Conservation (phyloP, 352 stramenopile genomes). For the Globisporangium solare region DNA sequence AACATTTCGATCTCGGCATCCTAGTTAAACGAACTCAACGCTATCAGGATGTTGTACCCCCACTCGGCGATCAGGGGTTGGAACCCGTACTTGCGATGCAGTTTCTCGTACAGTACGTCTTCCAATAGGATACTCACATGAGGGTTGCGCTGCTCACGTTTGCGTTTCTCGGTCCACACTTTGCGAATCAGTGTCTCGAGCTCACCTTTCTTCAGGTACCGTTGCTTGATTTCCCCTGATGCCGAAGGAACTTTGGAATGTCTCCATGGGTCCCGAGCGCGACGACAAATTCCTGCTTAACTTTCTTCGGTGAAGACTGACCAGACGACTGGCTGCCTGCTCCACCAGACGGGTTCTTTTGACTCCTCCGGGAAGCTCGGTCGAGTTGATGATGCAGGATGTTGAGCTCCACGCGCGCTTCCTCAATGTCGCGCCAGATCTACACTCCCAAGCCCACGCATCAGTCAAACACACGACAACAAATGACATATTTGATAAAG, state of each 20-base stretch:
- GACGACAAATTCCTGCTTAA: conserved; percentile 60
- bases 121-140: conserved; percentile 41
- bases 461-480: background rate
- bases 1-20: conserved; percentile 81
- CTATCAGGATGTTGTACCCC: conserved; percentile 82
- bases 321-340: conserved; percentile 8
- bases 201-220: conserved; percentile 59
- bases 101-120: conserved; percentile 68
- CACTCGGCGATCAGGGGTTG: conserved; percentile 79
- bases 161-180: conserved; percentile 72
- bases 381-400: conserved; percentile 70
- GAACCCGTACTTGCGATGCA: conserved; percentile 78
- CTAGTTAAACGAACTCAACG: conserved; percentile 61
- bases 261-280: conserved; percentile 50
- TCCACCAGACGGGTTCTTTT: conserved; percentile 3
- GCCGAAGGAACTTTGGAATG: conserved; percentile 64
- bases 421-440: conserved; percentile 78
- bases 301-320: conserved; percentile 19
- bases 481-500: background rate
- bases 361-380: conserved; percentile 27
- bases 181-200: conserved; percentile 65
- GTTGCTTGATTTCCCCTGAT: conserved; percentile 63
- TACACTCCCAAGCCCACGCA: conserved; percentile 10
- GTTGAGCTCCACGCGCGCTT: conserved; percentile 71
- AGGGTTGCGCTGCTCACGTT: conserved; percentile 55